Base-by-base conservation (phyloP, 2,329 filamentous ascomycete genomes). In the Colletotrichum sp. region DNA sequence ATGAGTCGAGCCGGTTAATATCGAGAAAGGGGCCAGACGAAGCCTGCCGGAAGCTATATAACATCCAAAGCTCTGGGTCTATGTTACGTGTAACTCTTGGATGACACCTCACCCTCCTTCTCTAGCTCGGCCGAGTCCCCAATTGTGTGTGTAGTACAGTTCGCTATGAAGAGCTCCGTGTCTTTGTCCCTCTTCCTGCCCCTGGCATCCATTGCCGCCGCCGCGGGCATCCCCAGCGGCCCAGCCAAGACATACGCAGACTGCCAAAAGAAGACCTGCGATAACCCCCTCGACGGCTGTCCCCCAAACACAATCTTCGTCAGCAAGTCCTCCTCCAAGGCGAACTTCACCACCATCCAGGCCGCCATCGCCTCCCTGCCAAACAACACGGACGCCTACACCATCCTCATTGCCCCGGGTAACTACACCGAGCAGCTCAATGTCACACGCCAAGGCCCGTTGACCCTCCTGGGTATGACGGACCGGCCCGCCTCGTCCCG, bases 351-450 rank as follows among this genome's bases (percentile, higher is more conserved):
- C 43, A 83, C 80, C 6, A 85, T 88, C 57, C 85, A 86, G 76
- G 80, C 82, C 32, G 86, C 86, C 10, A 87, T 88, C 34, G 78
- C 82, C 26, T 87, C 84, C 2, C 74, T 87, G 0, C 82, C 83
- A 0, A 83, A 86, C 43, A 80, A 89, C 78, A 86, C 84, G 18
- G 83, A 83, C 8, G 80, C 87, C 1, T 85, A 89, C 72, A 87
- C 87, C 21, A 93, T 94, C 78, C 87, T 94, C 15, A 88, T 94
- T 61, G 87, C 89, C 0, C 86, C 91, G 0, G 92, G 92, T 0
- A 87, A 86, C 75, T 94, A 94, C 79, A 89, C 85, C 2, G 92
- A 93, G 79, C 91, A 93, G 82, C 83, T 94, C 76, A 94, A 94
- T 78, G 86, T 94, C 75, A 94, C 92, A 6, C 90, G 92, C 1